Evolutionary conservation across 78 protist species (phyloP).

Genomic region (Pigoraptor vietnamica): DNA sequence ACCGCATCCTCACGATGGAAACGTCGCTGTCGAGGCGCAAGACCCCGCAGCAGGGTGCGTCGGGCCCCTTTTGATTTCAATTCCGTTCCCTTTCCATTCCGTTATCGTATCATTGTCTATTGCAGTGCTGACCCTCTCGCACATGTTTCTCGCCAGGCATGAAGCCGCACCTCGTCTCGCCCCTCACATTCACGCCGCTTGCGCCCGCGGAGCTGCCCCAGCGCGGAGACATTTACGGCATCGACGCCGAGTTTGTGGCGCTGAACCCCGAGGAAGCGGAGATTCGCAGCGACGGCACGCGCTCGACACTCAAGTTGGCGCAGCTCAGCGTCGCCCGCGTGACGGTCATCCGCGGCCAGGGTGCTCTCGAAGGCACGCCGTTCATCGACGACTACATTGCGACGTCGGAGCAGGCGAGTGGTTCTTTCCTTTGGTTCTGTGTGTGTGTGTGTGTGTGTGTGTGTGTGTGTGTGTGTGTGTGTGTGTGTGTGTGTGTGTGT

Average conservation of each 20-base stretch:
- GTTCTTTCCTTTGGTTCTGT: too few species aligned
- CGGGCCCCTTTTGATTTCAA: too few species aligned
- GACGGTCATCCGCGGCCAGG: slow-evolving; percentile 40
- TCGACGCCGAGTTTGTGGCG: slow-evolving; percentile 83
- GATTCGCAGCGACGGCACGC: slow-evolving; percentile 45
- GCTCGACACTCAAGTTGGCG: slow-evolving; percentile 54
- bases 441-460: slow-evolving; percentile 16
- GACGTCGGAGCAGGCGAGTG: slow-evolving; percentile 36
- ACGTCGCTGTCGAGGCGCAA: not conserved
- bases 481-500: not conserved
- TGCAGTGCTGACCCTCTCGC: not conserved
- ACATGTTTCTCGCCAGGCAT: not conserved
- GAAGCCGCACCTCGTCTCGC: not conserved
- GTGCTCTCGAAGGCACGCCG: slow-evolving; percentile 52
- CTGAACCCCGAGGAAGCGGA: slow-evolving; percentile 20
- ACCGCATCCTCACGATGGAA: not conserved
- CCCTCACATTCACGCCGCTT: slow-evolving; percentile 22
- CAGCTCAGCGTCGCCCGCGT: slow-evolving; percentile 70
- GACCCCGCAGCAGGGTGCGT: not conserved
- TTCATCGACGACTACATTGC: slow-evolving; percentile 75
- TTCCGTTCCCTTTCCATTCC: not conserved
- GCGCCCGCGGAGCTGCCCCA: slow-evolving; percentile 26
- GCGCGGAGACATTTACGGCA: slow-evolving; percentile 45
- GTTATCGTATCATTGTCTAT: not conserved
- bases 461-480: not conserved